Percentiles rank a stretch among this genome's conserved stretches.
Conservation (phyloP, 2,329 filamentous ascomycete species). For the Nannizziopsis arthrosporioides region DNA sequence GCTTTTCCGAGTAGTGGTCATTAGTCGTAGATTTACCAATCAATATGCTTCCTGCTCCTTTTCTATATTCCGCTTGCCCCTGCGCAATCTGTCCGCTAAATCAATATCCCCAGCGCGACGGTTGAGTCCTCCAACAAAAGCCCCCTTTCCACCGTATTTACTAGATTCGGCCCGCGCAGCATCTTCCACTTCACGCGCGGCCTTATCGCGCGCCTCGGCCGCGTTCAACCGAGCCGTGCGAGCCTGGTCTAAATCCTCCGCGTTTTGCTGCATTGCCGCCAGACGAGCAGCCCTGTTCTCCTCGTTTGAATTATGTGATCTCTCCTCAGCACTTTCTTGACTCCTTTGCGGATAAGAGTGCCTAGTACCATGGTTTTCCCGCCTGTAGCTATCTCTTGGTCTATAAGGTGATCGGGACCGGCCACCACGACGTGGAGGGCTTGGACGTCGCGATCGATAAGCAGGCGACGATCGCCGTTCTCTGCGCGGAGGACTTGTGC, state of each 20-base stretch:
- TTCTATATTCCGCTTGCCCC: constrained; percentile 27
- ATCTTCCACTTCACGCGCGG: constrained; percentile 55
- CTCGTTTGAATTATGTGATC: constrained; percentile 13
- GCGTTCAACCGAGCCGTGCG: constrained; percentile 54
- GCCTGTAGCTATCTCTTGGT: constrained; percentile 22
- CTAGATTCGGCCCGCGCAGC: constrained; percentile 46
- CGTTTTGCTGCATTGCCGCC: constrained; percentile 60
- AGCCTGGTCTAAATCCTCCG: constrained; percentile 54
- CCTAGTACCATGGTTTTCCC: constrained; percentile 21
- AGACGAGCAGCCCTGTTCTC: constrained; percentile 54
- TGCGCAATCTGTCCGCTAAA: constrained; percentile 33
- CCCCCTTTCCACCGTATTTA: constrained; percentile 51
- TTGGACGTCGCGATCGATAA: constrained; percentile 17
- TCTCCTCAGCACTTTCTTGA: constrained; percentile 7
- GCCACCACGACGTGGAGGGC: constrained; percentile 16
- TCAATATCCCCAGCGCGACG: constrained; percentile 40
- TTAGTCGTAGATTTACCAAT: constrained; percentile 13
- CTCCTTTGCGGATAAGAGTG: constrained; percentile 13
- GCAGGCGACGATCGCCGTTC: constrained; percentile 17
- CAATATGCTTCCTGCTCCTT: constrained; percentile 30
- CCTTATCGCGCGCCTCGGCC: constrained; percentile 53
- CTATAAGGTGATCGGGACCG: constrained; percentile 32
- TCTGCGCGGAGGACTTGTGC: constrained; percentile 12
- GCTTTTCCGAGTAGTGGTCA: neutral
- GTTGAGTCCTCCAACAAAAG: constrained; percentile 54